phyloP scores from a whole-genome alignment of 2,329 filamentous ascomycete genomes.

The Gaeumannomyces sp. region DNA sequence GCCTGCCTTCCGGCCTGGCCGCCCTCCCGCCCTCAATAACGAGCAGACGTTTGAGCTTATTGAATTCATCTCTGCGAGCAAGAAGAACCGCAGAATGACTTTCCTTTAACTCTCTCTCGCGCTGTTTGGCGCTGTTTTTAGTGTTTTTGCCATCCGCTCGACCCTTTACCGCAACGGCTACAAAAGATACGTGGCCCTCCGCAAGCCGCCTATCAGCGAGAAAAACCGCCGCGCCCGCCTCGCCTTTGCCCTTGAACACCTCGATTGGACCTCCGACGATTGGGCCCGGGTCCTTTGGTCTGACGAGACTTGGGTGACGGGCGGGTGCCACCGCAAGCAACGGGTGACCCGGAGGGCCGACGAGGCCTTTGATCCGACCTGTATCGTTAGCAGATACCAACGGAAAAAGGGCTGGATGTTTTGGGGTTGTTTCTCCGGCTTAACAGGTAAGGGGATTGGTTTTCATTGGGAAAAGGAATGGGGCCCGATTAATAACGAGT shows the following conservation, averaged over 20 bases:
- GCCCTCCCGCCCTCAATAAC: not conserved
- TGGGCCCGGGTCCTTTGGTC: slow-evolving; percentile 17
- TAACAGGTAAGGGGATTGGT: slow-evolving; percentile 18
- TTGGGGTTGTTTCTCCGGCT: slow-evolving; percentile 22
- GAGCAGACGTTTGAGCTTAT: not conserved
- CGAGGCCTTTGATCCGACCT: slow-evolving; percentile 19
- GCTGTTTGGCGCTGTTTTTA: slow-evolving; percentile 2
- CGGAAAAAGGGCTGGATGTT: slow-evolving; percentile 24
- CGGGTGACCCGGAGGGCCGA: slow-evolving; percentile 16
- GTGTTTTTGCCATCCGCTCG: slow-evolving; percentile 10
- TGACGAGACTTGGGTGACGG: slow-evolving; percentile 18
- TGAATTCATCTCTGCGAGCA: not conserved
- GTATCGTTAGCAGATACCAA: slow-evolving; percentile 17
- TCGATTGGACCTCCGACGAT: slow-evolving; percentile 11
- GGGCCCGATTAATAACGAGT: slow-evolving; percentile 20
- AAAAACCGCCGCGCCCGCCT: slow-evolving; percentile 4
- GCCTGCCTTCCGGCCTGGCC: not conserved
- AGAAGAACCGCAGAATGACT: slow-evolving; percentile 3
- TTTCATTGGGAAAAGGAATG: slow-evolving; percentile 27
- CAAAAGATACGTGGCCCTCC: slow-evolving; percentile 1
- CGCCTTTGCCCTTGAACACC: slow-evolving; percentile 10
- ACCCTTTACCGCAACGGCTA: slow-evolving; percentile 11
- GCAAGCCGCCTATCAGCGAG: slow-evolving; percentile 13
- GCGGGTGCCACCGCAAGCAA: slow-evolving; percentile 12
- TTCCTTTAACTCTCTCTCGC: slow-evolving; percentile 1